Evolutionary conservation across 2,329 filamentous ascomycete species (phyloP).

Genomic region (Cladosporium sphaerospermum): DNA sequence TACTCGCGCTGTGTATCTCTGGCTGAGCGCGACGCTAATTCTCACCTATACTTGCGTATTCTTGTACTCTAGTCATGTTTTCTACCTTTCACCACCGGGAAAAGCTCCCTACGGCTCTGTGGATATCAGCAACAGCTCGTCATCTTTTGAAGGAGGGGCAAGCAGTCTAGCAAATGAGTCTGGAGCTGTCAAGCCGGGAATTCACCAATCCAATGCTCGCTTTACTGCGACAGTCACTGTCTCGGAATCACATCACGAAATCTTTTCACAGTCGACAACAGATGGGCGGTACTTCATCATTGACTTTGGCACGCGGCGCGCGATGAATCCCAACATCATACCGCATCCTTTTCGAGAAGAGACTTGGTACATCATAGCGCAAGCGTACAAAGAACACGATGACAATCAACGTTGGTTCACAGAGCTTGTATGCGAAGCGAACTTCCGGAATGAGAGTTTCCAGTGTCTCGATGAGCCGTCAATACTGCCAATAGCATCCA

Average conservation of each 20-base stretch:
- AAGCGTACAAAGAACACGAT: conserved; percentile 31
- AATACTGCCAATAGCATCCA: conserved; percentile 44
- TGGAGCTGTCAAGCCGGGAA: too few relatives aligned
- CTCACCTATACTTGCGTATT: too few relatives aligned
- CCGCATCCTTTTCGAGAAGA: conserved; percentile 46
- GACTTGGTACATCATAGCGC: conserved; percentile 49
- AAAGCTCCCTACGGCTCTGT: too few relatives aligned
- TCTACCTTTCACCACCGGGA: too few relatives aligned
- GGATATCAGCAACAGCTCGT: too few relatives aligned
- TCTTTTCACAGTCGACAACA: conserved; percentile 44
- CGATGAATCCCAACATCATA: conserved; percentile 53
- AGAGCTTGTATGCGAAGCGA: conserved; percentile 47
- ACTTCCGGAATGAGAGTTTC: conserved; percentile 39
- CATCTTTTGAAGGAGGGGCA: too few relatives aligned
- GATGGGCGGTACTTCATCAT: conserved; percentile 47
- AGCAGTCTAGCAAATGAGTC: too few relatives aligned
- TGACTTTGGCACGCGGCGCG: conserved; percentile 37
- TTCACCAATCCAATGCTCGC: too few relatives aligned
- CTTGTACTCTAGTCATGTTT: too few relatives aligned
- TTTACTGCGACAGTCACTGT: background rate
- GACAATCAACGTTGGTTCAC: conserved; percentile 30
- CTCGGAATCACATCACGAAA: background rate
- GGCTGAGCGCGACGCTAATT: too few relatives aligned
- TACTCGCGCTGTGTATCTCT: too few relatives aligned
- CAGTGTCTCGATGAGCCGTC: conserved; percentile 38